These are phyloP conservation scores for Nannochloropsis granulata DNA, from an alignment of 108 stramenopile species.

Conservation along the genomic window DNA sequence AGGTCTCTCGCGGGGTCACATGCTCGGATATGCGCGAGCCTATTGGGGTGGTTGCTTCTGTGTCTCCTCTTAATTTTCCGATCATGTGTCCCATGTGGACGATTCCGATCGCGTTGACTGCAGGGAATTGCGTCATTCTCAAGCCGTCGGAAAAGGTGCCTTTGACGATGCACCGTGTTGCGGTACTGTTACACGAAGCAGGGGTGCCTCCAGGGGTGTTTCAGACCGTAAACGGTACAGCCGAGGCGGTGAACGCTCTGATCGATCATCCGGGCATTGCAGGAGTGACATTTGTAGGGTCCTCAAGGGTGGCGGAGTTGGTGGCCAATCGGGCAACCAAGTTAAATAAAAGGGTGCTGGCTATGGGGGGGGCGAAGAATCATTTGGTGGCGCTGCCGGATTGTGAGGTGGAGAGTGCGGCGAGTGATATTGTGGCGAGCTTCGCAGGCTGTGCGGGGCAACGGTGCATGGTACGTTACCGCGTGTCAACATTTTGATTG, in stretches of 20 bases:
- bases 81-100: constrained; percentile 85
- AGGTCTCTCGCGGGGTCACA: constrained; percentile 56
- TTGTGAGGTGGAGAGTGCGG: constrained; percentile 61
- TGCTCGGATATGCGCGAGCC: constrained; percentile 69
- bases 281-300: constrained; percentile 86
- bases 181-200: constrained; percentile 31
- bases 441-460: constrained; percentile 46
- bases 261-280: constrained; percentile 33
- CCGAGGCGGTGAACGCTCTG: constrained; percentile 28
- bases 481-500: background rate
- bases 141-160: constrained; percentile 56
- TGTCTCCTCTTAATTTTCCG: constrained; percentile 36
- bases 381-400: constrained; percentile 81
- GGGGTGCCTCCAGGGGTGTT: constrained; percentile 39
- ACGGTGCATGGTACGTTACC: constrained; percentile 10
- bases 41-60: constrained; percentile 50
- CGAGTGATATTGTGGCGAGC: constrained; percentile 71
- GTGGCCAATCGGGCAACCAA: constrained; percentile 54
- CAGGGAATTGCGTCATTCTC: constrained; percentile 77
- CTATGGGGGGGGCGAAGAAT: constrained; percentile 91
- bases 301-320: constrained; percentile 59
- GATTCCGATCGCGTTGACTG: constrained; percentile 78
- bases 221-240: constrained; percentile 38
- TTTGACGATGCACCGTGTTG: constrained; percentile 5
- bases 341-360: constrained; percentile 70